Base-by-base conservation (phyloP, 495 filamentous ascomycete genomes). In the Talaromyces adpressus region DNA sequence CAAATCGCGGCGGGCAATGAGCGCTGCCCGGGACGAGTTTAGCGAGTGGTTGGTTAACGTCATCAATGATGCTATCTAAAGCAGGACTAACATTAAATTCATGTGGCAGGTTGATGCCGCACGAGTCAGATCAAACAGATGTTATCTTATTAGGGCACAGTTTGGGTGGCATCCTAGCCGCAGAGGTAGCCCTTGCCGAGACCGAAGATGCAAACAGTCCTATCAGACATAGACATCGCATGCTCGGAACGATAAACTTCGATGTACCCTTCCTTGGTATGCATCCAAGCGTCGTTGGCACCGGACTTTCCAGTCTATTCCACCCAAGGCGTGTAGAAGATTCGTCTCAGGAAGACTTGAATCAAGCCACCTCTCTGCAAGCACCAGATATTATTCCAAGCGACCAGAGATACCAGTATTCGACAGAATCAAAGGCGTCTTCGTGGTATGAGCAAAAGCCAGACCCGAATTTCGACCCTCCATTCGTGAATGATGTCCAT, bases 241-340 rank as follows among this genome's bases (percentile, higher is more conserved):
- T 97, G 20, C 70, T 97, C 14, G 93, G 93, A 0, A 86, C 85
- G 2, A 77, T 97, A n/a, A 89, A 87, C 58, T 88, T 96, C 61
- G 93, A 98, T 73, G 88, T 88, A 0, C 93, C 93, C 0, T 88
- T 94, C 53, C 78, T 97, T 2, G 93, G 93, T 0, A 87, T 98
- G 65, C 92, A 98, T 73, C 92, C 92, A 0, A 90, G 93, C 1
- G 85, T 98, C 22, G 84, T 98, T 14, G 81, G 86, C 3, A 88
- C 89, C 20, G 92, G 93, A 2, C 82, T 96, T 22, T 78, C 84
- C 3, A 92, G 90, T 67, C 77, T 95, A 8, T 92, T 96, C 70
- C 82, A 83, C 20, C 81, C 84, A 11, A 81, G 85, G 75, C 1
- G 68, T 76, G 23, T 62, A 59, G 3, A 36, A 62, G 49, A 66